Percentiles rank a stretch among this genome's conserved stretches.
Conservation (phyloP, 768 basidiomycete species). For the Leccinum incarnatum region DNA sequence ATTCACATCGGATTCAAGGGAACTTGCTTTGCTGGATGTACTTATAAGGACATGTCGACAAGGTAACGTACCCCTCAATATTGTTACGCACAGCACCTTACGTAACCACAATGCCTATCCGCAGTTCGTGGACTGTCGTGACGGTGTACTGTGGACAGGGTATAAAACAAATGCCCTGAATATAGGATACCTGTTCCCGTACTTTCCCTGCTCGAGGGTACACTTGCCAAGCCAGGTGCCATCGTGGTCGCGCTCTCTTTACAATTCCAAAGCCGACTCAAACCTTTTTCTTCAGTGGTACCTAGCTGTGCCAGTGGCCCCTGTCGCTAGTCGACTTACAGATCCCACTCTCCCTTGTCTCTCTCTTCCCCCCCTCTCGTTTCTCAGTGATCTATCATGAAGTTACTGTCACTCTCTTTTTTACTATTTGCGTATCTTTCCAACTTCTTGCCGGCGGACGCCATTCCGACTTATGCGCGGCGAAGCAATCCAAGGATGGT, state of each 20-base stretch:
- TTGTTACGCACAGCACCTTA: slow-evolving; percentile 12
- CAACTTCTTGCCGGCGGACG: slow-evolving; percentile 35
- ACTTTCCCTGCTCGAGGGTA: neutral
- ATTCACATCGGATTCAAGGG: neutral
- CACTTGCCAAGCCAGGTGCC: slow-evolving; percentile 21
- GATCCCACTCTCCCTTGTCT: neutral
- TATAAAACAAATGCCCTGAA: slow-evolving; percentile 9
- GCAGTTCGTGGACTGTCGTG: neutral
- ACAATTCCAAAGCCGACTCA: slow-evolving; percentile 17
- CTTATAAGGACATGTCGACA: slow-evolving; percentile 11
- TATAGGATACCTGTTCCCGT: neutral
- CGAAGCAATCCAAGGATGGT: slow-evolving; percentile 31
- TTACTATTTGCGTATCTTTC: slow-evolving; percentile 53
- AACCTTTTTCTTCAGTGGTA: neutral
- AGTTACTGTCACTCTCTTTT: slow-evolving; percentile 45
- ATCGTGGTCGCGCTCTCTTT: slow-evolving; percentile 4
- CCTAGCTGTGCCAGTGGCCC: neutral
- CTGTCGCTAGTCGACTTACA: slow-evolving; percentile 15
- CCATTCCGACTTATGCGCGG: slow-evolving; percentile 18
- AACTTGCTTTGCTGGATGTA: slow-evolving; percentile 4
- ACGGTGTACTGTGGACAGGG: neutral
- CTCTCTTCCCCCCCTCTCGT: neutral
- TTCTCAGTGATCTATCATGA: slow-evolving; percentile 41
- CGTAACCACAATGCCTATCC: slow-evolving; percentile 4
- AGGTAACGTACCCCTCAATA: slow-evolving; percentile 19